A percentile compares a stretch with the other conserved stretches of the same genome.
These are phyloP conservation scores for Phytophthora boehmeriae DNA, from an alignment of 352 stramenopile species.

Conservation along the genomic window DNA sequence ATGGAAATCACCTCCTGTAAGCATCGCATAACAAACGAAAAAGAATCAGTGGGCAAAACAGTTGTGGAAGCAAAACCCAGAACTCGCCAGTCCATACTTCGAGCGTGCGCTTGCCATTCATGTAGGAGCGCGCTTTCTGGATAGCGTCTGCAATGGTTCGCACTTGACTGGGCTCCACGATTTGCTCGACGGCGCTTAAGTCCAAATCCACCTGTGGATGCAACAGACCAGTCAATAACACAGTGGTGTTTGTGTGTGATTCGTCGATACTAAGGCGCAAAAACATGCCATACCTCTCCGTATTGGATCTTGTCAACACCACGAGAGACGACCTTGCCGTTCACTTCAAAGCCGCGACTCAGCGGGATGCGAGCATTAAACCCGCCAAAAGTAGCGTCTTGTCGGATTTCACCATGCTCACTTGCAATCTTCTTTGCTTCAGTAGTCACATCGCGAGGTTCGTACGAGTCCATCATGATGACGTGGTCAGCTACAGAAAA, in stretches of 20 bases:
- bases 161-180: slow-evolving; percentile 90
- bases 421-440: slow-evolving; percentile 92
- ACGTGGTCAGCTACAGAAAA: slow-evolving; percentile 97
- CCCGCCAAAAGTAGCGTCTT: slow-evolving; percentile 55
- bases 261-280: too few relatives aligned
- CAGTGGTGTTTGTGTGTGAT: too few relatives aligned
- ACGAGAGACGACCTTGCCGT: slow-evolving; percentile 80
- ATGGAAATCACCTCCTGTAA: slow-evolving; percentile 63
- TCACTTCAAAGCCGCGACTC: slow-evolving; percentile 58
- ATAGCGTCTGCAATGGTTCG: slow-evolving; percentile 80
- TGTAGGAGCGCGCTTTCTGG: slow-evolving; percentile 51
- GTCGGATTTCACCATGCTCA: slow-evolving; percentile 56
- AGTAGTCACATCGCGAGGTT: slow-evolving; percentile 91
- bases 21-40: background rate
- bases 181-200: slow-evolving; percentile 84
- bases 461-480: slow-evolving; percentile 97
- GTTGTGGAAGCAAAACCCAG: background rate
- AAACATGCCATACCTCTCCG: slow-evolving; percentile 59
- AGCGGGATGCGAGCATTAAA: slow-evolving; percentile 63
- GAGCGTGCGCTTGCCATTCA: slow-evolving; percentile 68
- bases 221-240: background rate
- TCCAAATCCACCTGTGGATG: slow-evolving; percentile 89
- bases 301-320: slow-evolving; percentile 84
- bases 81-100: slow-evolving; percentile 29
- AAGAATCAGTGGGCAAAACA: slow-evolving; percentile 1